A percentile compares a stretch with the other conserved stretches of the same genome.
Conservation (phyloP, 192 early-diverging fungal genomes). For the Coemansia reversa region DNA sequence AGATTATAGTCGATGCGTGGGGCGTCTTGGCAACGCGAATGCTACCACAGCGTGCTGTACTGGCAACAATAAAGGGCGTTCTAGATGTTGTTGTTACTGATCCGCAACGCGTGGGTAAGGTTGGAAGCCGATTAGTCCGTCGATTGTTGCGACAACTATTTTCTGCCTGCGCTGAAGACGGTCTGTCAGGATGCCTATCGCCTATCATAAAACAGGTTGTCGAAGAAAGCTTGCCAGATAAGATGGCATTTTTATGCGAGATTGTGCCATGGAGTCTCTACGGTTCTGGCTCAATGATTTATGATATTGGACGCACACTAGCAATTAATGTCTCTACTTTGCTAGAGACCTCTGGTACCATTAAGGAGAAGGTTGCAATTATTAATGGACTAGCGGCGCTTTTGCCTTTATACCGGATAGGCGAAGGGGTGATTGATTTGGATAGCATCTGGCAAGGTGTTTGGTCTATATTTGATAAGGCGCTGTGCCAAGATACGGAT, state of each 20-base stretch:
- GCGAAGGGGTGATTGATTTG: neutral
- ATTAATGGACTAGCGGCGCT: constrained; percentile 1
- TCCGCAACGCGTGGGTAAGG: neutral
- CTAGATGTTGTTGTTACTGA: constrained; percentile 4
- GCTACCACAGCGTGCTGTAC: constrained; percentile 4
- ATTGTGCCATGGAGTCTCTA: constrained; percentile 6
- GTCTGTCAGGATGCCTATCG: neutral
- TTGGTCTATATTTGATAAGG: neutral
- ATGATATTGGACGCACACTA: neutral
- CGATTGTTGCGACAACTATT: constrained; percentile 9
- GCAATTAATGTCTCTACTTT: neutral
- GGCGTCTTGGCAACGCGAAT: constrained; percentile 10
- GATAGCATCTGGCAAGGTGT: constrained; percentile 9
- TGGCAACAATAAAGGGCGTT: constrained; percentile 7
- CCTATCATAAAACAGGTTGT: neutral
- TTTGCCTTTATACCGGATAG: constrained; percentile 5
- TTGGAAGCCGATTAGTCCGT: neutral
- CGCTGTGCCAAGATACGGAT: neutral
- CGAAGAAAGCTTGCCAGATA: neutral
- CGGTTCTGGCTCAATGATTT: neutral
- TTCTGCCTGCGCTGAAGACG: neutral
- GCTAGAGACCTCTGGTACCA: neutral
- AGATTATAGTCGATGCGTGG: constrained; percentile 33
- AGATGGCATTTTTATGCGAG: neutral
- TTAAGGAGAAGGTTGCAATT: neutral